Percentiles rank a stretch among this genome's conserved stretches.
These are phyloP conservation scores for Candida coleopterorum DNA, from an alignment of 805 yeast species.

Conservation along the genomic window DNA sequence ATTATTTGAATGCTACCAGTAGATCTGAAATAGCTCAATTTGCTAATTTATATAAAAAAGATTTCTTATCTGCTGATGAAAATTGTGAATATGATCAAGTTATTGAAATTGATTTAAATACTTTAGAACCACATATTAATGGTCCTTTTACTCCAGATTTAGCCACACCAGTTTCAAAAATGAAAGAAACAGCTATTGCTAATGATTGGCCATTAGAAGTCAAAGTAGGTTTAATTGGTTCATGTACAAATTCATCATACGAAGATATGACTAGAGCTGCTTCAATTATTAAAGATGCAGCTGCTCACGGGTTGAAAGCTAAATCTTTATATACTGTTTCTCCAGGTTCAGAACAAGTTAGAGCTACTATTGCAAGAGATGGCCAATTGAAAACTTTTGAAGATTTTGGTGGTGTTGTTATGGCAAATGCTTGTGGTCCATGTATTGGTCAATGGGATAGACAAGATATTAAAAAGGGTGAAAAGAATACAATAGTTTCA, in stretches of 20 bases:
- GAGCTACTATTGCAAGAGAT: constrained; percentile 97
- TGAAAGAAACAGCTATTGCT: constrained; percentile 76
- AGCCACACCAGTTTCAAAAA: constrained; percentile 88
- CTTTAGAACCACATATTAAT: constrained; percentile 91
- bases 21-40: constrained; percentile 81
- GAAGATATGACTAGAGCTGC: constrained; percentile 98
- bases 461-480: constrained; percentile 85
- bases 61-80: constrained; percentile 78
- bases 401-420: constrained; percentile 88
- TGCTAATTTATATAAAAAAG: constrained; percentile 61
- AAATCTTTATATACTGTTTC: constrained; percentile 91
- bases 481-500: constrained; percentile 93
- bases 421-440: constrained; percentile 99
- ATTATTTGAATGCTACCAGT: constrained; percentile 81
- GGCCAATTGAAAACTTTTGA: constrained; percentile 86
- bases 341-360: constrained; percentile 97
- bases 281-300: constrained; percentile 87
- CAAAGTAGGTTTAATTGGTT: constrained; percentile 93
- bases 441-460: constrained; percentile 99
- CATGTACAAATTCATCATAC: constrained; percentile 97
- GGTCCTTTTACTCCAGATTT: constrained; percentile 99
- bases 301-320: constrained; percentile 83
- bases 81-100: constrained; percentile 93
- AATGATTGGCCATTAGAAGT: constrained; percentile 93
- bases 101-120: constrained; percentile 82